phyloP scores from a whole-genome alignment of 2,329 filamentous ascomycete genomes.

The Fulvia fulva region DNA sequence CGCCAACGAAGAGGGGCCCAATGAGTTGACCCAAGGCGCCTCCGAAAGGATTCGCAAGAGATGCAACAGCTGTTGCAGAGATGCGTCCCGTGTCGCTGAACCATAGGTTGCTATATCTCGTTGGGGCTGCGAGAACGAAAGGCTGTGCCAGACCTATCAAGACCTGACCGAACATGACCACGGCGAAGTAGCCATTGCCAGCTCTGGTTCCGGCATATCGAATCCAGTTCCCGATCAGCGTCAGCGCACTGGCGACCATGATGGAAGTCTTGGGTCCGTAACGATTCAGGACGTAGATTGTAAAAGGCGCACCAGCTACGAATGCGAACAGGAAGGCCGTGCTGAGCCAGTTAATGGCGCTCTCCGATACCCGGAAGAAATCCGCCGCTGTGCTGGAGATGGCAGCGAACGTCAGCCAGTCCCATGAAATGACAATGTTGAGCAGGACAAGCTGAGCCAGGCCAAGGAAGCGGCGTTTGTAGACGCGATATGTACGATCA shows the following conservation, averaged over 20 bases:
- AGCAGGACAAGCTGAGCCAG: constrained; percentile 76
- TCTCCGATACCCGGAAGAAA: constrained; percentile 73
- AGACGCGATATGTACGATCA: constrained; percentile 49
- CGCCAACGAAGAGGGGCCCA: constrained; percentile 69
- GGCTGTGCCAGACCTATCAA: constrained; percentile 85
- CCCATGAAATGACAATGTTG: constrained; percentile 93
- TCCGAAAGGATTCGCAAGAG: constrained; percentile 83
- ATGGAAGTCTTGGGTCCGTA: constrained; percentile 74
- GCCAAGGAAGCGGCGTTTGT: constrained; percentile 87
- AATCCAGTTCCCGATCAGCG: constrained; percentile 86
- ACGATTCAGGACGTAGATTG: constrained; percentile 73
- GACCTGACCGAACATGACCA: constrained; percentile 88
- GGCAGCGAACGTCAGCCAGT: constrained; percentile 91
- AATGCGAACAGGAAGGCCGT: constrained; percentile 86
- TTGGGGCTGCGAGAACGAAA: constrained; percentile 84
- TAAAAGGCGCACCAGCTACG: constrained; percentile 63
- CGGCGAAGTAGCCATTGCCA: constrained; percentile 59
- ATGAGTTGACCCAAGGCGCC: constrained; percentile 85
- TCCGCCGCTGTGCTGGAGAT: constrained; percentile 68
- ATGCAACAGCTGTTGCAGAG: constrained; percentile 79
- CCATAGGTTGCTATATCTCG: constrained; percentile 90
- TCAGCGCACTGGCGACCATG: constrained; percentile 65
- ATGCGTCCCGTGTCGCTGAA: constrained; percentile 82
- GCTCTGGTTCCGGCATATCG: constrained; percentile 35
- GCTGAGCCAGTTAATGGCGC: constrained; percentile 86